Conservation (phyloP, 1,284 basidiomycete species). For the Irpex sp. region DNA sequence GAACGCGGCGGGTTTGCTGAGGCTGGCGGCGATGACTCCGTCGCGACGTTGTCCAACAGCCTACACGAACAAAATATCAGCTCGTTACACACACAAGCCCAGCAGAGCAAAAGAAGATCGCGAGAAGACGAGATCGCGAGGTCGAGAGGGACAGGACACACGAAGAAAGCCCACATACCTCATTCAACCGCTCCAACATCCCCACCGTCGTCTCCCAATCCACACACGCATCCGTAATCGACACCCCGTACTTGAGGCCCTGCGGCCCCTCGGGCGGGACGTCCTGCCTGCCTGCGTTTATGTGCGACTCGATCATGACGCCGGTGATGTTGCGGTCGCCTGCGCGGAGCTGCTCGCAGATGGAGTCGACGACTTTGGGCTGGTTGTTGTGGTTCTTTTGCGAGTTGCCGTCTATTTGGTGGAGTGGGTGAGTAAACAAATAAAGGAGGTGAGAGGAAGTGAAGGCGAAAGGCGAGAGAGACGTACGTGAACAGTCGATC, state of each 20-base stretch:
- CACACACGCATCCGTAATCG: slow-evolving; percentile 93
- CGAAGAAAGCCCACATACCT: slow-evolving; percentile 28
- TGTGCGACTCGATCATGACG: slow-evolving; percentile 96
- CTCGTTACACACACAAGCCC: too few relatives aligned
- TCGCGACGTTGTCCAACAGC: slow-evolving; percentile 36
- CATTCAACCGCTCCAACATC: slow-evolving; percentile 77
- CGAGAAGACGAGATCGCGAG: too few relatives aligned
- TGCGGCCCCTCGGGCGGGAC: slow-evolving; percentile 60
- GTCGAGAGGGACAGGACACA: too few relatives aligned
- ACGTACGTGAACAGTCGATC: slow-evolving; percentile 79
- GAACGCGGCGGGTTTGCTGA: slow-evolving; percentile 26
- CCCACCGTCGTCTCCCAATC: slow-evolving; percentile 82
- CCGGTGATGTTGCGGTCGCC: slow-evolving; percentile 86
- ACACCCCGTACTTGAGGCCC: slow-evolving; percentile 79
- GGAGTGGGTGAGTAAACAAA: background rate
- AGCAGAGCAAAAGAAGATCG: too few relatives aligned
- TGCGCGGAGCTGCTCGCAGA: slow-evolving; percentile 75
- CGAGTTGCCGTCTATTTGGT: slow-evolving; percentile 77
- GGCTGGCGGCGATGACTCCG: slow-evolving; percentile 30
- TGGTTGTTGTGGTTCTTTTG: slow-evolving; percentile 92
- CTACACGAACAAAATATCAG: slow-evolving; percentile 8
- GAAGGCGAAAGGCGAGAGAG: background rate
- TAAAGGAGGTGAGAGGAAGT: slow-evolving; percentile 1
- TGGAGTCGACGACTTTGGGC: slow-evolving; percentile 72
- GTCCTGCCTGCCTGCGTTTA: slow-evolving; percentile 86